Evolutionary conservation across 2,329 filamentous ascomycete genomes (phyloP).

Genomic region (Neurospora crassa): DNA sequence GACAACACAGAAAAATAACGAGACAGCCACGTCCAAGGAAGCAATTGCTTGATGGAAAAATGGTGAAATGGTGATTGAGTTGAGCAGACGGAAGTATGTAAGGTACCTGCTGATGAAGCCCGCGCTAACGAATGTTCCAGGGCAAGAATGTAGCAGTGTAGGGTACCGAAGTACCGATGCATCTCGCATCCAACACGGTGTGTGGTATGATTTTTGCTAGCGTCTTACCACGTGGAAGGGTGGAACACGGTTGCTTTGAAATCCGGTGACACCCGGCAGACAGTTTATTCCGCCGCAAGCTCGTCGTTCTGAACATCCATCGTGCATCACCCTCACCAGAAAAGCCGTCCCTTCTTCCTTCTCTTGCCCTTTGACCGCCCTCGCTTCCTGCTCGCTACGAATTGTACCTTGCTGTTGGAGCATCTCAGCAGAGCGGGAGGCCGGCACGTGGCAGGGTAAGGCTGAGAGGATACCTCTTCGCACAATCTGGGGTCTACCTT

Average conservation of each 20-base stretch:
- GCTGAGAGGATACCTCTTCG: not conserved
- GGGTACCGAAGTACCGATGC: no score
- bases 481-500: not conserved
- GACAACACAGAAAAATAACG: no score
- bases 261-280: no score
- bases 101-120: no score
- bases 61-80: no score
- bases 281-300: not conserved
- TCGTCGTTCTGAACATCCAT: not conserved
- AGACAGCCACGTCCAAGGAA: no score
- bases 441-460: not conserved
- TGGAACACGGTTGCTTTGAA: no score
- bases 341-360: not conserved
- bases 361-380: not conserved
- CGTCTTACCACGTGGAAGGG: not conserved
- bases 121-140: no score
- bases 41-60: no score
- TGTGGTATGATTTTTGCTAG: not conserved
- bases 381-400: not conserved
- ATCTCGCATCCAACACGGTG: not conserved
- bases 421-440: not conserved
- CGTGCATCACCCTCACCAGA: not conserved
- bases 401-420: not conserved
- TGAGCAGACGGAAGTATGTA: no score
- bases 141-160: no score